Percentiles rank a stretch among this genome's conserved stretches.
phyloP scores from a whole-genome alignment of 1,284 basidiomycete species.

The Naganishia cerealis region DNA sequence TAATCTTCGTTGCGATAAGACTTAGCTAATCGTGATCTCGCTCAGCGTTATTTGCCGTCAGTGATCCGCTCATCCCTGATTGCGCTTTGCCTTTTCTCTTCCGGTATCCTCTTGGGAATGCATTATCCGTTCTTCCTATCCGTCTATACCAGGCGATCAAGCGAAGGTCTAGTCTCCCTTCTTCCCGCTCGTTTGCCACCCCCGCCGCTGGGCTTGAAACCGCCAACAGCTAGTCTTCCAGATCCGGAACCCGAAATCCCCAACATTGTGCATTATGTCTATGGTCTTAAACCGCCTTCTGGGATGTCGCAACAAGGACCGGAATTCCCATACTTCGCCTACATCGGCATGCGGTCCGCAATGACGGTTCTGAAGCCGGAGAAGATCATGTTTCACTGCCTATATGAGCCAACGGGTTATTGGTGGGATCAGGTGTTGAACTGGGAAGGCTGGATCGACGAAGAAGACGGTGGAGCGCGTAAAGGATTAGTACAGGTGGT shows the following conservation, averaged over 20 bases:
- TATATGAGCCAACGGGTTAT: constrained; percentile 41
- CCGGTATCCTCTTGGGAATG: constrained; percentile 40
- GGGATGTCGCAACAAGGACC: constrained; percentile 7
- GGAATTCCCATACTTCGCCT: constrained; percentile 49
- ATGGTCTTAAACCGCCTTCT: constrained; percentile 39
- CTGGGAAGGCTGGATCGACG: constrained; percentile 42
- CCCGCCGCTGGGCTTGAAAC: constrained; percentile 28
- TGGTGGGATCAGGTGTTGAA: constrained; percentile 47
- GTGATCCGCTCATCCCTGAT: not conserved
- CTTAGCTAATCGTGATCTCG: not conserved
- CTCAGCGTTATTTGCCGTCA: constrained; percentile 14
- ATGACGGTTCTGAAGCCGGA: constrained; percentile 47
- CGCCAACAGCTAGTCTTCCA: constrained; percentile 36
- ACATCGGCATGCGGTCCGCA: constrained; percentile 51
- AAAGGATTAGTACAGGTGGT: constrained; percentile 39
- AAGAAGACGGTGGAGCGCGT: constrained; percentile 29
- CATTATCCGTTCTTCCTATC: constrained; percentile 43
- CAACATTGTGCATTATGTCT: constrained; percentile 50
- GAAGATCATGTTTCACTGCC: constrained; percentile 47
- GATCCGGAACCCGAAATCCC: constrained; percentile 40
- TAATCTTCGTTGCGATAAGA: not conserved
- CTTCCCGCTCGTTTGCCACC: constrained; percentile 40
- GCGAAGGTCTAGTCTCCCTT: constrained; percentile 31
- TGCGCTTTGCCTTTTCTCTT: constrained; percentile 34
- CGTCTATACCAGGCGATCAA: constrained; percentile 40